phyloP scores from a whole-genome alignment of 805 yeast species.

The Candida stauntonica region DNA sequence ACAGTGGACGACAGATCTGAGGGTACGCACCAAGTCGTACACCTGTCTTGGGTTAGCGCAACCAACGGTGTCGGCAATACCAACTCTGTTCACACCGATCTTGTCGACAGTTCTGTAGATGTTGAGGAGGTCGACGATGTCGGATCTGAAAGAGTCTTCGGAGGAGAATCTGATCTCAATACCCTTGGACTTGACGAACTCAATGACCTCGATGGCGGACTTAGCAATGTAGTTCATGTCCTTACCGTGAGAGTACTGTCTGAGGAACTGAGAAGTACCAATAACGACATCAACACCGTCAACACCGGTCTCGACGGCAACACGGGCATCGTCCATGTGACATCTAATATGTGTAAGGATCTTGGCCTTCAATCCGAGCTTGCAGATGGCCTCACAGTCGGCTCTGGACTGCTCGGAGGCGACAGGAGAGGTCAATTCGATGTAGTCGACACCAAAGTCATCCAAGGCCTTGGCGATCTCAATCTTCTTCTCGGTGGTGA shows the following conservation, averaged over 20 bases:
- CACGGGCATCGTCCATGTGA: slow-evolving; percentile 97
- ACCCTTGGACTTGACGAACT: slow-evolving; percentile 94
- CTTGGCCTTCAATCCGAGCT: slow-evolving; percentile 92
- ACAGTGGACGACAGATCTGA: slow-evolving; percentile 89
- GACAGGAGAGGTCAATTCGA: slow-evolving; percentile 95
- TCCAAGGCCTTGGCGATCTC: slow-evolving; percentile 96
- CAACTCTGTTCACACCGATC: slow-evolving; percentile 97
- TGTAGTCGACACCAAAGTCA: slow-evolving; percentile 97
- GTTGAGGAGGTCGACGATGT: slow-evolving; percentile 89
- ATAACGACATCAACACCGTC: slow-evolving; percentile 99
- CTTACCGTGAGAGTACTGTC: slow-evolving; percentile 95
- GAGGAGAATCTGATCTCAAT: slow-evolving; percentile 95
- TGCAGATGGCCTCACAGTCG: slow-evolving; percentile 98
- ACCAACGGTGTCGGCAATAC: slow-evolving; percentile 99
- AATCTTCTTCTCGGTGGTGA: slow-evolving; percentile 89
- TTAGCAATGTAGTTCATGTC: slow-evolving; percentile 98
- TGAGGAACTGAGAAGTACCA: slow-evolving; percentile 92
- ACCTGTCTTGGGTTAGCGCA: slow-evolving; percentile 99
- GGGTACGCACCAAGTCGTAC: slow-evolving; percentile 90
- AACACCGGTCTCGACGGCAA: slow-evolving; percentile 97
- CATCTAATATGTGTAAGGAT: slow-evolving; percentile 95
- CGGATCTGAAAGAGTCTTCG: slow-evolving; percentile 96
- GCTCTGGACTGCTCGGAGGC: slow-evolving; percentile 90
- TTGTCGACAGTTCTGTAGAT: slow-evolving; percentile 95
- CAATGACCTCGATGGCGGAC: slow-evolving; percentile 93